A percentile compares a stretch with the other conserved stretches of the same genome.
phyloP scores from a whole-genome alignment of 768 basidiomycete species.

The Inosperma sp. region DNA sequence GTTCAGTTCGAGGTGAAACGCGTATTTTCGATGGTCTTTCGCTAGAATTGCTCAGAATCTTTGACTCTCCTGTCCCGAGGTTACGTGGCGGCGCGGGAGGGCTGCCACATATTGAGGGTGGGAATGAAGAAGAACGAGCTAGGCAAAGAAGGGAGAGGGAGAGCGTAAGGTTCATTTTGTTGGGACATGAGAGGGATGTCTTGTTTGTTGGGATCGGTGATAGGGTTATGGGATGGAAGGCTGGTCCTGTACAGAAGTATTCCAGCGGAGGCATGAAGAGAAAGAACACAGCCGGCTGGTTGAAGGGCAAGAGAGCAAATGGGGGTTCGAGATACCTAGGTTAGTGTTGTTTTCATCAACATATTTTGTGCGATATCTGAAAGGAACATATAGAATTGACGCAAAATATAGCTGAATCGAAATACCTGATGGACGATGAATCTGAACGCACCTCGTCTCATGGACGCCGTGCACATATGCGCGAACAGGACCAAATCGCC shows the following conservation, averaged over 20 bases:
- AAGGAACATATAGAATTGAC: conserved; percentile 65
- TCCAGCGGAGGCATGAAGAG: conserved; percentile 32
- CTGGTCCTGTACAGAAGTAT: conserved; percentile 38
- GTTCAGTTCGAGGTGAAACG: too few relatives aligned
- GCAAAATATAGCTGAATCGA: conserved; percentile 58
- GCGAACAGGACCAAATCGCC: conserved; percentile 53
- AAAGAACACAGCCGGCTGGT: conserved; percentile 23
- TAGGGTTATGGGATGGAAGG: conserved; percentile 63
- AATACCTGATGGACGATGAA: conserved; percentile 48
- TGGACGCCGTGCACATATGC: conserved; percentile 35
- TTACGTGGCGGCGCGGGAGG: too few relatives aligned
- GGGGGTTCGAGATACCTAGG: conserved; percentile 41
- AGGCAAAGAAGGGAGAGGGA: conserved; percentile 32
- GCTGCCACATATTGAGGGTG: too few relatives aligned
- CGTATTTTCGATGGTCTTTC: too few relatives aligned
- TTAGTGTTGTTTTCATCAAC: conserved; percentile 27
- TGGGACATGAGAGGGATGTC: conserved; percentile 48
- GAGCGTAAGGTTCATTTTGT: conserved; percentile 50
- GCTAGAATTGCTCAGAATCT: too few relatives aligned
- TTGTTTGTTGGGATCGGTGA: conserved; percentile 58
- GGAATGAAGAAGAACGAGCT: too few relatives aligned
- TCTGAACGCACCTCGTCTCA: conserved; percentile 21
- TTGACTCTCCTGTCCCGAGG: too few relatives aligned
- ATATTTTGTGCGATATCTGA: conserved; percentile 5
- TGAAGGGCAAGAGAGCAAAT: conserved; percentile 32